Conservation (phyloP, 129 eudicot genomes). For the Ambrosia artemisiifolia region DNA sequence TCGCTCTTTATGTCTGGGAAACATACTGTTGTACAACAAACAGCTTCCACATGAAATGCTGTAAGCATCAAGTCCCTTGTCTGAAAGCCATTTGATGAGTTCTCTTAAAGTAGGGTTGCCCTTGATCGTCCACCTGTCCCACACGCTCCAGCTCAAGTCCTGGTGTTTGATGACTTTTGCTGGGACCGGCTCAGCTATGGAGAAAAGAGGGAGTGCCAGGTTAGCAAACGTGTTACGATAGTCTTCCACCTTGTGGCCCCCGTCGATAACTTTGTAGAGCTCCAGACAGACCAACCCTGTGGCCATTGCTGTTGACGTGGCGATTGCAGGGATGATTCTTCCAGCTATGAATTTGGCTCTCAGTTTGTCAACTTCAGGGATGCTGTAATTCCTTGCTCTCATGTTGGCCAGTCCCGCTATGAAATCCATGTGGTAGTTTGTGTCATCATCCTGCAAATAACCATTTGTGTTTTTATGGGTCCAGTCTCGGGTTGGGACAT, state of each 20-base stretch:
- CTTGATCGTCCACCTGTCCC: constrained; percentile 80
- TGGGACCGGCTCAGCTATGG: constrained; percentile 85
- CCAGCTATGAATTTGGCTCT: constrained; percentile 91
- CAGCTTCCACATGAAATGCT: constrained; percentile 87
- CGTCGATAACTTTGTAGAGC: constrained; percentile 73
- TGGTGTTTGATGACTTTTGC: constrained; percentile 65
- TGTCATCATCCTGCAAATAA: constrained; percentile 67
- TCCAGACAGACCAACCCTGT: constrained; percentile 90
- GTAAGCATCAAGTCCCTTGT: constrained; percentile 73
- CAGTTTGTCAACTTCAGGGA: constrained; percentile 84
- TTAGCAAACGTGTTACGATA: constrained; percentile 89
- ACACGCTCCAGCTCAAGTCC: constrained; percentile 83
- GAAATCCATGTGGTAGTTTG: constrained; percentile 84
- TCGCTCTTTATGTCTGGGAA: constrained; percentile 78
- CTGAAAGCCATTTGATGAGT: constrained; percentile 65
- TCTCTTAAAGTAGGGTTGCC: constrained; percentile 70
- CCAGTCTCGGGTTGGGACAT: not conserved
- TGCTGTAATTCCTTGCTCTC: constrained; percentile 83
- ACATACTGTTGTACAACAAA: constrained; percentile 80
- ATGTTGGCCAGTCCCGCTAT: constrained; percentile 82
- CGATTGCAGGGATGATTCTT: constrained; percentile 88
- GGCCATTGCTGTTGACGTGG: constrained; percentile 88
- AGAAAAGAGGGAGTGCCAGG: constrained; percentile 81
- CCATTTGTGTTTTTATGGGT: not conserved
- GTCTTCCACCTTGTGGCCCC: constrained; percentile 83